Percentiles rank a stretch among this genome's conserved stretches.
These are phyloP conservation scores for Vicia faba DNA, from an alignment of 306 rosid species.

Conservation along the genomic window DNA sequence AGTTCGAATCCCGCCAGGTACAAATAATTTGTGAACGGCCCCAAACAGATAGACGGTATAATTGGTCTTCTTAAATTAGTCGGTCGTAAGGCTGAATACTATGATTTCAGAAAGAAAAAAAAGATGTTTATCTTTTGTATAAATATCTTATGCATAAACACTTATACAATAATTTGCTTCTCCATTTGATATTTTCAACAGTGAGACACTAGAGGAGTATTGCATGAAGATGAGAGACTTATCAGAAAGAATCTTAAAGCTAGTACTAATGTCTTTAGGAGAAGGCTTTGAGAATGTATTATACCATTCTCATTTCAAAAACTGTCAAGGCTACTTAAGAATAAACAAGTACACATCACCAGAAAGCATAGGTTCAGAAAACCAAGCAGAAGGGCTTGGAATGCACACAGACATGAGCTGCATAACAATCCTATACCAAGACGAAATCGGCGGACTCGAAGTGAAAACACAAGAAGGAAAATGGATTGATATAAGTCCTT, in stretches of 20 bases:
- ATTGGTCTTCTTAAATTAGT: no score
- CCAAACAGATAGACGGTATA: no score
- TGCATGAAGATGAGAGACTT: constrained; percentile 83
- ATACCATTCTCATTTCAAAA: constrained; percentile 63
- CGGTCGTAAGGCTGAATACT: no score
- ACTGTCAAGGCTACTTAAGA: constrained; percentile 85
- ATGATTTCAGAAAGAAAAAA: no score
- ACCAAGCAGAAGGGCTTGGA: constrained; percentile 85
- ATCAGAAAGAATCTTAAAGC: constrained; percentile 59
- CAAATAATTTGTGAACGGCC: no score
- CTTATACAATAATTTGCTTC: background rate
- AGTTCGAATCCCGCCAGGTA: no score
- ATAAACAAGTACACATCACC: constrained; percentile 78
- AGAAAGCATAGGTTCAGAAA: constrained; percentile 42
- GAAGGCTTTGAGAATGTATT: constrained; percentile 58
- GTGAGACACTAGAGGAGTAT: constrained; percentile 81
- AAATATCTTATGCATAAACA: no score
- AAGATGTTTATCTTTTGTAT: no score
- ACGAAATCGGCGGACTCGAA: constrained; percentile 86
- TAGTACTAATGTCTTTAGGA: constrained; percentile 64
- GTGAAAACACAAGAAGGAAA: constrained; percentile 73
- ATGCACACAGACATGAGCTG: constrained; percentile 98
- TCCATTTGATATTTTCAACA: constrained; percentile 29
- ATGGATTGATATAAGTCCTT: constrained; percentile 83
- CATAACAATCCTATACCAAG: constrained; percentile 78